These are phyloP conservation scores for Naganishia randhawae DNA, from an alignment of 768 basidiomycete genomes.

Conservation along the genomic window DNA sequence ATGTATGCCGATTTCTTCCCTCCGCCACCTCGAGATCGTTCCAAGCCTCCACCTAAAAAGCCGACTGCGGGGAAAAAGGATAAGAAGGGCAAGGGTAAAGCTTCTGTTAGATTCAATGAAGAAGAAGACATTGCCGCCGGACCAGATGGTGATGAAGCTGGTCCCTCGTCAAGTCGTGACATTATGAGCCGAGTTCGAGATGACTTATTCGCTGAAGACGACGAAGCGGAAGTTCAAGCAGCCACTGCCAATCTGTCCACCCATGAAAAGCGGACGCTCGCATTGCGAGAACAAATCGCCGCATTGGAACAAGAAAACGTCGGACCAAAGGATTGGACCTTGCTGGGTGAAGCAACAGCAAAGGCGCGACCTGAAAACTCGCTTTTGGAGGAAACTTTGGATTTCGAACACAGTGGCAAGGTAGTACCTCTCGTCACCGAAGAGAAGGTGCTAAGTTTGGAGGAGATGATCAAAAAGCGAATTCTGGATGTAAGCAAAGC, in stretches of 20 bases:
- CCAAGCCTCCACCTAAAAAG: slow-evolving; percentile 9
- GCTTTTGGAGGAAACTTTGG: slow-evolving; percentile 86
- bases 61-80: slow-evolving; percentile 5
- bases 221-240: slow-evolving; percentile 48
- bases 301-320: slow-evolving; percentile 81
- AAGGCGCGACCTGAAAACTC: slow-evolving; percentile 82
- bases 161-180: slow-evolving; percentile 43
- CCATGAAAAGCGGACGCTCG: slow-evolving; percentile 72
- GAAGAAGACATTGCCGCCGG: slow-evolving; percentile 27
- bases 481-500: slow-evolving; percentile 63
- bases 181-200: slow-evolving; percentile 69
- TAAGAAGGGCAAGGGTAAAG: slow-evolving; percentile 36
- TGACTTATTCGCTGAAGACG: slow-evolving; percentile 64
- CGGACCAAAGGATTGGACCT: slow-evolving; percentile 82
- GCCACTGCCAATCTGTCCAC: slow-evolving; percentile 60
- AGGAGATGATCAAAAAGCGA: slow-evolving; percentile 83
- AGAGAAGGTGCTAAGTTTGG: slow-evolving; percentile 71
- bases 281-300: slow-evolving; percentile 72
- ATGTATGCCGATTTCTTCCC: slow-evolving; percentile 52
- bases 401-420: slow-evolving; percentile 86
- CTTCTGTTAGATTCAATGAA: slow-evolving; percentile 5
- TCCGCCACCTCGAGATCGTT: slow-evolving; percentile 32
- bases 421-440: slow-evolving; percentile 85
- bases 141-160: slow-evolving; percentile 42
- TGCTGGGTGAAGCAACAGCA: slow-evolving; percentile 83